Percentiles rank a stretch among this genome's conserved stretches.
phyloP scores from a whole-genome alignment of 768 basidiomycete genomes.

The Termitomyces sp. region DNA sequence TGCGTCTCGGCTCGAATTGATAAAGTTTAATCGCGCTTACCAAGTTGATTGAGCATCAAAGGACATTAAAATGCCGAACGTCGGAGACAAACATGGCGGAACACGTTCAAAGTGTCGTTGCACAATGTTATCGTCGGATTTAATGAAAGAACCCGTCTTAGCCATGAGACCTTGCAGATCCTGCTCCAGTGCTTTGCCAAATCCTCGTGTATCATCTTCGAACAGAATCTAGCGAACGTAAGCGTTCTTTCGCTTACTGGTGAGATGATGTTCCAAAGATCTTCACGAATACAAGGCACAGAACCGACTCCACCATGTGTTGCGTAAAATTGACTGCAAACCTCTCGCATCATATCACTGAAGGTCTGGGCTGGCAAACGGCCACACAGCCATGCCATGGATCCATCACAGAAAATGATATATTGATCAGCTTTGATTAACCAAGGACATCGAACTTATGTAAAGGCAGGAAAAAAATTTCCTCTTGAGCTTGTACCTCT shows the following conservation, averaged over 20 bases:
- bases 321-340: not conserved
- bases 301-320: not conserved
- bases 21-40: not conserved
- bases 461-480: constrained; percentile 5
- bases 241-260: too few relatives aligned
- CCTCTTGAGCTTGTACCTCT: not conserved
- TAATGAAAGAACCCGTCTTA: not conserved
- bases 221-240: too few relatives aligned
- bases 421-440: not conserved
- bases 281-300: constrained; percentile 9
- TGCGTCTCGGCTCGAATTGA: not conserved
- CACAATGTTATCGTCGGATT: not conserved
- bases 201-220: too few relatives aligned
- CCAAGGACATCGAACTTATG: not conserved
- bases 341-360: constrained; percentile 4
- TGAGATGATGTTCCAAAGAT: not conserved
- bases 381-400: constrained; percentile 12
- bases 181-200: not conserved
- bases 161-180: not conserved
- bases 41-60: not conserved
- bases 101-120: constrained; percentile 6
- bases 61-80: not conserved
- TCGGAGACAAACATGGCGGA: constrained; percentile 7
- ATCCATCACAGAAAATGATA: constrained; percentile 4
- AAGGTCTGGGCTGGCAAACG: constrained; percentile 17